Percentiles rank a stretch among this genome's conserved stretches.
Evolutionary conservation across 2,329 filamentous ascomycete genomes (phyloP).

Genomic region (Davidsoniella virescens): DNA sequence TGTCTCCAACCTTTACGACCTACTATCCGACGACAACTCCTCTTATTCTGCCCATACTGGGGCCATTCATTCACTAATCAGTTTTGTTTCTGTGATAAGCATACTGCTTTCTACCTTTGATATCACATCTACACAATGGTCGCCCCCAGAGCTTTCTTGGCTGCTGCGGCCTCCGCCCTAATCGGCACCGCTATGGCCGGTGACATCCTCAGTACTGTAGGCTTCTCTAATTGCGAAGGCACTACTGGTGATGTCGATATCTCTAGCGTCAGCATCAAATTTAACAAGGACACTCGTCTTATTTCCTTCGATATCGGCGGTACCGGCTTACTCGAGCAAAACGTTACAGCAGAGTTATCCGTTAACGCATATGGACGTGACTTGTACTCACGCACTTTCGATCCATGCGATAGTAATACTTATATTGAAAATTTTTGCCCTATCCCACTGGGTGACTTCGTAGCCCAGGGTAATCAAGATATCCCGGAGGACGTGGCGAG

Average conservation of each 20-base stretch:
- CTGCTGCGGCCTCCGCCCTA: constrained; percentile 22
- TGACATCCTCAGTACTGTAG: constrained; percentile 63
- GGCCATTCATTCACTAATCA: not conserved
- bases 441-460: constrained; percentile 59
- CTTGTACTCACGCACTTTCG: constrained; percentile 65
- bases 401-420: constrained; percentile 58
- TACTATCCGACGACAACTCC: too few species aligned
- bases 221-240: constrained; percentile 55
- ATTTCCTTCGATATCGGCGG: constrained; percentile 74
- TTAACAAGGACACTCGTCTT: constrained; percentile 56
- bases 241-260: constrained; percentile 43
- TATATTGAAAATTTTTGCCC: constrained; percentile 61
- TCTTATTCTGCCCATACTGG: too few species aligned
- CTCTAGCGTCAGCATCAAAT: constrained; percentile 58
- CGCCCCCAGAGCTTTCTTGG: constrained; percentile 2
- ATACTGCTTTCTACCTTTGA: not conserved
- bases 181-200: constrained; percentile 38
- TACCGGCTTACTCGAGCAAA: constrained; percentile 54
- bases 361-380: constrained; percentile 73
- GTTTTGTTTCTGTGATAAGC: not conserved
- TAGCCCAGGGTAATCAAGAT: constrained; percentile 51
- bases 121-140: not conserved
- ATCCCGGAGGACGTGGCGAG: constrained; percentile 57
- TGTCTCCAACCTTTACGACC: constrained; percentile 1
- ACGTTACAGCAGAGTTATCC: constrained; percentile 60